phyloP scores from a whole-genome alignment of 805 yeast genomes.

The Kodamaea kaohsiungensis region DNA sequence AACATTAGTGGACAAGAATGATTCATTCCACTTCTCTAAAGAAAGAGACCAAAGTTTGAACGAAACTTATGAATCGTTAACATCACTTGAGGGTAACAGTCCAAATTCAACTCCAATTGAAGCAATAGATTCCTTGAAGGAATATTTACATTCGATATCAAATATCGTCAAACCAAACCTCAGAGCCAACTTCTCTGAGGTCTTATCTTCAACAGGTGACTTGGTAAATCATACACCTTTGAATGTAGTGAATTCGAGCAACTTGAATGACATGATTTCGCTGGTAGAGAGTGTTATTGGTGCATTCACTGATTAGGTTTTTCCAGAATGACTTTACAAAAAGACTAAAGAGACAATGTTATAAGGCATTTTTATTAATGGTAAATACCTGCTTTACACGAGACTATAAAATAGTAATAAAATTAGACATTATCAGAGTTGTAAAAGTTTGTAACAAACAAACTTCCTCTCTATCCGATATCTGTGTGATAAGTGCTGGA shows the following conservation, averaged over 20 bases:
- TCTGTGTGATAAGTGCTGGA: too few relatives aligned
- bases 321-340: too few relatives aligned
- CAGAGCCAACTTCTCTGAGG: constrained; percentile 14
- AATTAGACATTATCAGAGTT: too few relatives aligned
- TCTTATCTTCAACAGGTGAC: constrained; percentile 15
- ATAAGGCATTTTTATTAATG: not conserved
- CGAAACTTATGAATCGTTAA: constrained; percentile 18
- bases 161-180: constrained; percentile 11
- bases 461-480: too few relatives aligned
- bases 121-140: constrained; percentile 16
- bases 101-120: constrained; percentile 13
- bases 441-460: too few relatives aligned
- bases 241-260: constrained; percentile 13
- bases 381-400: not conserved
- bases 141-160: constrained; percentile 16
- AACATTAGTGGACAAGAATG: constrained; percentile 6
- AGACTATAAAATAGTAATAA: too few relatives aligned
- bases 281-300: constrained; percentile 20
- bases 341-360: too few relatives aligned
- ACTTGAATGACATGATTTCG: constrained; percentile 18
- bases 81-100: constrained; percentile 10
- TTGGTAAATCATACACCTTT: constrained; percentile 16
- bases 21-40: not conserved
- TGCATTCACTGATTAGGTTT: constrained; percentile 11
- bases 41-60: constrained; percentile 14